Conservation (phyloP, 768 basidiomycete species). For the Termitomyces sp. region DNA sequence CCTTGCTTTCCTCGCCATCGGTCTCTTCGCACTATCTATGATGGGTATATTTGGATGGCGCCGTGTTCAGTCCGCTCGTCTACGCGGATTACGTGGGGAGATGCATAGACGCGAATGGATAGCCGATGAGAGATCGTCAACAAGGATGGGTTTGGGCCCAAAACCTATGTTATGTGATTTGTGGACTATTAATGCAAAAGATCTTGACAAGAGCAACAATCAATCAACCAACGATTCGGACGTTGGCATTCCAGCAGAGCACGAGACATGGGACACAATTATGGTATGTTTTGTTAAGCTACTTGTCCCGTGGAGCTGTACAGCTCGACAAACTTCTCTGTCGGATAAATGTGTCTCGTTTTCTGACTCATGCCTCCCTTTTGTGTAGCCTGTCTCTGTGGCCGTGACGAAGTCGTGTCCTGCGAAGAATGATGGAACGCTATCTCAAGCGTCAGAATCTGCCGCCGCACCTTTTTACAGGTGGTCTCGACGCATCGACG, state of each 20-base stretch:
- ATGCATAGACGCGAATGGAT: neutral
- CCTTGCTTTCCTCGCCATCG: constrained; percentile 54
- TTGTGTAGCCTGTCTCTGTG: constrained; percentile 14
- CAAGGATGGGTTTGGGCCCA: constrained; percentile 15
- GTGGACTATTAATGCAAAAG: constrained; percentile 18
- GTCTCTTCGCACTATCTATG: constrained; percentile 46
- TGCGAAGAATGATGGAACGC: neutral
- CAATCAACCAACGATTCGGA: neutral
- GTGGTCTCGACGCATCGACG: neutral
- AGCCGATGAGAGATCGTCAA: neutral
- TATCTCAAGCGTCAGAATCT: neutral
- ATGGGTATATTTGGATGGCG: constrained; percentile 43
- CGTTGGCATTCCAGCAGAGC: neutral
- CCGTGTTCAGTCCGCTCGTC: constrained; percentile 21
- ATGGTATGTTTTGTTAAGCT: constrained; percentile 27
- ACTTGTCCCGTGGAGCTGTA: neutral
- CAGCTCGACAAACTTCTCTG: neutral
- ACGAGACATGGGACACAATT: constrained; percentile 31
- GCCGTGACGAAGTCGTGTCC: neutral
- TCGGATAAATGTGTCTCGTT: neutral
- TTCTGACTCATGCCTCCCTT: neutral
- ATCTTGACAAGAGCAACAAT: neutral
- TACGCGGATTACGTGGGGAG: neutral
- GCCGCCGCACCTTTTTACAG: neutral
- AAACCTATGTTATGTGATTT: constrained; percentile 43